These are phyloP conservation scores for Eucalyptus pauciflora DNA, from an alignment of 345 rosid genomes.

Conservation along the genomic window DNA sequence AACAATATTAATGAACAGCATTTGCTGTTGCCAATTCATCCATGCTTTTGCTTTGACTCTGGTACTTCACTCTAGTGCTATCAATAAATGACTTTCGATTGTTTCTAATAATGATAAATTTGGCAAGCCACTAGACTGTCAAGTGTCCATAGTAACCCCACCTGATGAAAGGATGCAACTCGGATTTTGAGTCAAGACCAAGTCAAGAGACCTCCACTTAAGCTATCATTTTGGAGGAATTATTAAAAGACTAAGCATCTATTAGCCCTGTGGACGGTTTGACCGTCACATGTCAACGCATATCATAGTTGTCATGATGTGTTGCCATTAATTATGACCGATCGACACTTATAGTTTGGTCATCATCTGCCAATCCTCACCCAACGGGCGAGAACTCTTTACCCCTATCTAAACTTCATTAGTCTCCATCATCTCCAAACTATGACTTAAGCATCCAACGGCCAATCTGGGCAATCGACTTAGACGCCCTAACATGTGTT, in stretches of 20 bases:
- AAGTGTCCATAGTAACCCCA: neutral
- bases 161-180: neutral
- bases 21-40: neutral
- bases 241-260: neutral
- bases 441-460: no score
- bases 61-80: neutral
- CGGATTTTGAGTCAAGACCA: neutral
- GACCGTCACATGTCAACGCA: neutral
- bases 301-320: neutral
- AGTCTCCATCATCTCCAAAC: no score
- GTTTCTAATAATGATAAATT: neutral
- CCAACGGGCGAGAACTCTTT: no score
- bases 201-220: neutral
- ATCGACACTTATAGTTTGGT: neutral
- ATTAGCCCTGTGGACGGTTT: neutral
- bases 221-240: no score
- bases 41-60: neutral
- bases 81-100: neutral
- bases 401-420: no score
- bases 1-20: neutral
- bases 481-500: no score
- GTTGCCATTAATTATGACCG: neutral
- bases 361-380: no score
- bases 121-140: neutral
- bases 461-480: no score